Conservation (phyloP, 805 yeast species). For the Saccharomycopsis sp. region DNA sequence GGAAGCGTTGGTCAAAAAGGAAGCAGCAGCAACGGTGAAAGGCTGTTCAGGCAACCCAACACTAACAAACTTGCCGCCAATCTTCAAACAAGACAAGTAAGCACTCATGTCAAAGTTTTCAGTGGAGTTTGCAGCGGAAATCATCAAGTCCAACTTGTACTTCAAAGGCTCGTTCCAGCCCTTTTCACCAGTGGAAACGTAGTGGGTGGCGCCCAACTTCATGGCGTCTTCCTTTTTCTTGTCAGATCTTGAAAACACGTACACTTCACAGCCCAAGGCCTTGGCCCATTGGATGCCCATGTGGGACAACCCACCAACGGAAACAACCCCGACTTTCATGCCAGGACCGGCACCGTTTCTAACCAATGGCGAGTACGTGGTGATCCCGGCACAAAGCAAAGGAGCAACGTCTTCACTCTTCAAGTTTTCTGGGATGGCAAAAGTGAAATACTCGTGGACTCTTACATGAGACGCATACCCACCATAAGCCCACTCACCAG, state of each 20-base stretch:
- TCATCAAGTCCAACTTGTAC: conserved; percentile 39
- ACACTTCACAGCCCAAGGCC: conserved; percentile 56
- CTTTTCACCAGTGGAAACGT: conserved; percentile 37
- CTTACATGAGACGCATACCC: conserved; percentile 43
- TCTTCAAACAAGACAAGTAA: conserved; percentile 43
- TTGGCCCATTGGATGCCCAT: conserved; percentile 50
- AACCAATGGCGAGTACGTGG: conserved; percentile 43
- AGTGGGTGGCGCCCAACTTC: conserved; percentile 47
- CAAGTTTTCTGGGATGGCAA: conserved; percentile 40
- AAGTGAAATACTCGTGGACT: conserved; percentile 36
- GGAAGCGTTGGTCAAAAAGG: conserved; percentile 28
- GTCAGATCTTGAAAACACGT: conserved; percentile 44
- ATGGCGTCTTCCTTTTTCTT: conserved; percentile 43
- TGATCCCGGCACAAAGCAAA: conserved; percentile 48
- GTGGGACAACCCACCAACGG: conserved; percentile 64
- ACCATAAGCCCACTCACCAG: conserved; percentile 42
- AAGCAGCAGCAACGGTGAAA: conserved; percentile 36
- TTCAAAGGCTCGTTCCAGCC: conserved; percentile 28
- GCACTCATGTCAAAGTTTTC: conserved; percentile 40
- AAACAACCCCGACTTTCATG: conserved; percentile 48
- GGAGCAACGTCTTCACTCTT: conserved; percentile 41
- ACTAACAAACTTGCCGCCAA: conserved; percentile 49
- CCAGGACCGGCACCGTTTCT: conserved; percentile 35
- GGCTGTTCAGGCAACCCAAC: conserved; percentile 58
- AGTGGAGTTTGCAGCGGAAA: conserved; percentile 45